phyloP scores from a whole-genome alignment of 345 rosid species.

The Excoecaria agallocha region DNA sequence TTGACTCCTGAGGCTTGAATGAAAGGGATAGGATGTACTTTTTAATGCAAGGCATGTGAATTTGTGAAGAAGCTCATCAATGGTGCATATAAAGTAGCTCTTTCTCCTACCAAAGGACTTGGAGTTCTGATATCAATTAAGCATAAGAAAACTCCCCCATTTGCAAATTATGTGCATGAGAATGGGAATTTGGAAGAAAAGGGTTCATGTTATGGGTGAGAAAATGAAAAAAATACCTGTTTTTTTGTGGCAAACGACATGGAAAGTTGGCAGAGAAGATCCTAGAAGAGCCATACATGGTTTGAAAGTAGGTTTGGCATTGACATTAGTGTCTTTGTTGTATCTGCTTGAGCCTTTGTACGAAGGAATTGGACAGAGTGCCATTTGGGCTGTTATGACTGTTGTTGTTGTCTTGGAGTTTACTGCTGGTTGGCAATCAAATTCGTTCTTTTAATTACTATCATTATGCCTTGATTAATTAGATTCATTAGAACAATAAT shows the following conservation, averaged over 20 bases:
- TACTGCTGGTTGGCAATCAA: conserved; percentile 46
- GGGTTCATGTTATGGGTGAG: conserved; percentile 18
- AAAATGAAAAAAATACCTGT: conserved; percentile 37
- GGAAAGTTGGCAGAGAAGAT: conserved; percentile 65
- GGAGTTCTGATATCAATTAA: conserved; percentile 18
- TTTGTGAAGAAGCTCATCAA: neutral
- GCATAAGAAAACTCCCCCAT: conserved; percentile 5
- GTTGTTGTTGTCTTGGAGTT: conserved; percentile 85
- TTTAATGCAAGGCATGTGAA: conserved; percentile 37
- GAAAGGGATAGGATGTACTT: conserved; percentile 23
- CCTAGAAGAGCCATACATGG: conserved; percentile 71
- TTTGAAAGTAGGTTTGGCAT: conserved; percentile 69
- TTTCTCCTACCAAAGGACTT: neutral
- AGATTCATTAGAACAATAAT: too few species aligned
- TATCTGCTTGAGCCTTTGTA: conserved; percentile 65
- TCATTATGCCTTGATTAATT: neutral
- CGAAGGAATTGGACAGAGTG: conserved; percentile 53
- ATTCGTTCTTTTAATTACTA: neutral
- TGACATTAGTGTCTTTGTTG: conserved; percentile 64
- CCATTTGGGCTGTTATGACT: conserved; percentile 86
- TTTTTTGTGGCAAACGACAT: conserved; percentile 29
- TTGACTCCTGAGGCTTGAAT: conserved; percentile 6
- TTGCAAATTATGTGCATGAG: conserved; percentile 9
- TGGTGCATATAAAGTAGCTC: conserved; percentile 19
- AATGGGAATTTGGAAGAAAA: conserved; percentile 32